Evolutionary conservation across 2,329 filamentous ascomycete genomes (phyloP).

Genomic region (Eutypa lata): DNA sequence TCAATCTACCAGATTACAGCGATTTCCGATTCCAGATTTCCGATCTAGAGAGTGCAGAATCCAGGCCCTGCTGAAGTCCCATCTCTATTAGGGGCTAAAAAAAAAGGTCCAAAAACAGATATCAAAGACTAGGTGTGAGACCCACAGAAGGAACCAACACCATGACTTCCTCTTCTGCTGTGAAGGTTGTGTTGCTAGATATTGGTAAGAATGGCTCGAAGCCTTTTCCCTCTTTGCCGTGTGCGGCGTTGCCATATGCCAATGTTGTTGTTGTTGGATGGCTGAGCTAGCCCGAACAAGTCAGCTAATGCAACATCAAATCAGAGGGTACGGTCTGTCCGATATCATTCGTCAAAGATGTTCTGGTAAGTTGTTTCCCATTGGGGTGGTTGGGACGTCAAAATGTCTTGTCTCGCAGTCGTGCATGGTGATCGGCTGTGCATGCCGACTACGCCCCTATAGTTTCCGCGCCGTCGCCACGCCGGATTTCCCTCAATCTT

Average conservation of each 20-base stretch:
- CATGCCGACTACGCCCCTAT: neutral
- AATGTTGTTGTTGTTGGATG: neutral
- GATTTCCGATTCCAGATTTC: neutral
- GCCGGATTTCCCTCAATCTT: neutral
- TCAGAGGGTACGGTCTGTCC: constrained; percentile 79
- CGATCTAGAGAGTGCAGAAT: constrained; percentile 10
- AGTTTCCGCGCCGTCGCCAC: neutral
- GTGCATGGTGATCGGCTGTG: neutral
- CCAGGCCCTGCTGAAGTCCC: neutral
- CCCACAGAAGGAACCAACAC: constrained; percentile 12
- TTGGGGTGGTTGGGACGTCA: neutral
- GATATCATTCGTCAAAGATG: constrained; percentile 81
- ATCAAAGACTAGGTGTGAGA: constrained; percentile 7
- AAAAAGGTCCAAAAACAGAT: neutral
- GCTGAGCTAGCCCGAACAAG: constrained; percentile 32
- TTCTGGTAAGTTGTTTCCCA: constrained; percentile 60
- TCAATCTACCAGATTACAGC: no score
- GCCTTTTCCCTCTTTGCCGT: constrained; percentile 15
- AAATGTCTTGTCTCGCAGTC: neutral
- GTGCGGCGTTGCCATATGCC: constrained; percentile 10
- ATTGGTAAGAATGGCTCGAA: constrained; percentile 47
- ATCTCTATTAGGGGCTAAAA: neutral
- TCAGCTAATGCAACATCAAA: constrained; percentile 37
- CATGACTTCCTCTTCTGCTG: constrained; percentile 21
- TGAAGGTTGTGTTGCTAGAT: constrained; percentile 53